A percentile compares a stretch with the other conserved stretches of the same genome.
Conservation (phyloP, 306 rosid species). For the Quercus glauca region DNA sequence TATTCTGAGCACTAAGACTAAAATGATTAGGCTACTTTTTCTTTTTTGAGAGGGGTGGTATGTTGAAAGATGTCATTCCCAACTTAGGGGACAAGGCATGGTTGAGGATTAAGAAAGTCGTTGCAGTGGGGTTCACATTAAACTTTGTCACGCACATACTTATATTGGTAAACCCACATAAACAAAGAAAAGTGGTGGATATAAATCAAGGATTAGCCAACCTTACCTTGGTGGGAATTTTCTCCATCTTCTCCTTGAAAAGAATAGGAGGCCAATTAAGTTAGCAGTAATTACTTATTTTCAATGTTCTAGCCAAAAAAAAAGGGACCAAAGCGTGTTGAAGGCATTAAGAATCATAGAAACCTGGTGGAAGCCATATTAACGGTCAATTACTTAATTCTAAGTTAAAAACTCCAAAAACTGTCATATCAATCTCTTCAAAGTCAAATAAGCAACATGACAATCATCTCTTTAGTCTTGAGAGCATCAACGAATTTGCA, state of each 20-base stretch:
- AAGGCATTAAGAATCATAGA: too few relatives aligned
- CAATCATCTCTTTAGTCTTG: too few relatives aligned
- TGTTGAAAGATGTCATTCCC: conserved; percentile 51
- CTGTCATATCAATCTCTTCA: too few relatives aligned
- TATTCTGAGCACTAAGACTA: conserved; percentile 44
- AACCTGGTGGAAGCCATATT: too few relatives aligned
- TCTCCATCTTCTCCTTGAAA: background rate
- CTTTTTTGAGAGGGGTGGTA: conserved; percentile 31
- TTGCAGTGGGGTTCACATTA: conserved; percentile 27
- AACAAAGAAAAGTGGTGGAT: background rate
- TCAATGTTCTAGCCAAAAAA: too few relatives aligned
- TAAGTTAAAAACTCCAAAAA: too few relatives aligned
- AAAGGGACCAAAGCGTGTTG: too few relatives aligned
- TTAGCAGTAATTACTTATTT: background rate
- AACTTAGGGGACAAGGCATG: conserved; percentile 48
- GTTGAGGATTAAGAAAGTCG: conserved; percentile 35
- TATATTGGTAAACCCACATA: background rate
- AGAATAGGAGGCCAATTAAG: background rate
- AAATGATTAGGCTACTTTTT: conserved; percentile 45
- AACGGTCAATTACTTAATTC: too few relatives aligned
- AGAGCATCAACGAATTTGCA: too few relatives aligned
- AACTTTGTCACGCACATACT: conserved; percentile 11
- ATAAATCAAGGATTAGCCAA: background rate
- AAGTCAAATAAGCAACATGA: too few relatives aligned
- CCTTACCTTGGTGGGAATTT: background rate